These are phyloP conservation scores for Clonostachys sp. DNA, from an alignment of 2,329 filamentous ascomycete species.

Conservation along the genomic window DNA sequence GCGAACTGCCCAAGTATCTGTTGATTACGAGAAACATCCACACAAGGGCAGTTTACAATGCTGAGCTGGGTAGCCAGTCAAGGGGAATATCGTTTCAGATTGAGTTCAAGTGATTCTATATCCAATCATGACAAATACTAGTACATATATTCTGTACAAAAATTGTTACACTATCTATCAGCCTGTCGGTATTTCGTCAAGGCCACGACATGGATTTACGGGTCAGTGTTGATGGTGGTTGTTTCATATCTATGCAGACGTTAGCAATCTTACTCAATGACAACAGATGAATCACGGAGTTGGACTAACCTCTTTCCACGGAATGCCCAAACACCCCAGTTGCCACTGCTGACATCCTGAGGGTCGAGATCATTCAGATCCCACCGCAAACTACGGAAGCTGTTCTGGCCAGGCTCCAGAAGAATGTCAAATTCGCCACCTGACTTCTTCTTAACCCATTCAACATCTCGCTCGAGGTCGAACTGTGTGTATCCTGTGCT, in stretches of 20 bases:
- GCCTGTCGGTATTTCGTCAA: background rate
- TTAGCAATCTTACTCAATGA: constrained; percentile 18
- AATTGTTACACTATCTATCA: no score
- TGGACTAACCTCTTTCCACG: constrained; percentile 81
- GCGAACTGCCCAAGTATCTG: no score
- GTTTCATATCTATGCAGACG: constrained; percentile 53
- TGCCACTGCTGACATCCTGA: constrained; percentile 89
- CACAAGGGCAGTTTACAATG: no score
- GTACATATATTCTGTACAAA: no score
- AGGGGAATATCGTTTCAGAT: no score
- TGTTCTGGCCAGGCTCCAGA: constrained; percentile 88
- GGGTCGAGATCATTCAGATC: constrained; percentile 95
- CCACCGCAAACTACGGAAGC: constrained; percentile 91
- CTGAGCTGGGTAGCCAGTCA: no score
- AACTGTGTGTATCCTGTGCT: constrained; percentile 94
- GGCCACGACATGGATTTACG: background rate
- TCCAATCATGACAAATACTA: no score
- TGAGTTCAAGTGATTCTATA: no score
- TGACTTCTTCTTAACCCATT: constrained; percentile 83
- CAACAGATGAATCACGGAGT: background rate
- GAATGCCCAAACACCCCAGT: constrained; percentile 97
- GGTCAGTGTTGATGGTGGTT: constrained; percentile 39
- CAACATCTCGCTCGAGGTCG: constrained; percentile 89
- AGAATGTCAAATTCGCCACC: constrained; percentile 89
- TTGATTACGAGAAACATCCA: no score